Evolutionary conservation across 768 basidiomycete genomes (phyloP), one percentile per base, ranked within the genome.

Genomic region (Mycena amicta): DNA sequence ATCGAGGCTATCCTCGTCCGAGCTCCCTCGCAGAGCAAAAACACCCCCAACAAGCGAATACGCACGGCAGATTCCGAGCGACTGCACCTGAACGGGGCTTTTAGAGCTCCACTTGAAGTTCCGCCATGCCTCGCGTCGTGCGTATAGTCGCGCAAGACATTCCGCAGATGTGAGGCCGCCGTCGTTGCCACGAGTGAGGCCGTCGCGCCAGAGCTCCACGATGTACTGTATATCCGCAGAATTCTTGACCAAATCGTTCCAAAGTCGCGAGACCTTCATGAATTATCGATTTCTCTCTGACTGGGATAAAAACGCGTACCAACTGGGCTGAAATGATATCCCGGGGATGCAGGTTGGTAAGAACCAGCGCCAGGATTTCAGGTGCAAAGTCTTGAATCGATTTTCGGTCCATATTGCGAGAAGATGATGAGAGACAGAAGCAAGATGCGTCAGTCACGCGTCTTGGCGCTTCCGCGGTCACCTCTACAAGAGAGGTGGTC

Each of bases 141-240:
- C 5, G 22, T 20, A 15, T 8, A 62, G 22, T 1, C 15, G 50
- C n/a, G 29, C 29, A 8, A 61, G 25, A 1, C 23, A 49, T n/a
- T 53, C 55, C 8, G 55, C 33, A 29, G n/a, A 45, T 2, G 60
- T 25, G 15, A 39, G 50, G 1, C n/a, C 16, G n/a, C 50, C 39
- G 1, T 31, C 25, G 5, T 31, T 15, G 4, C 52, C 60, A 16
- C 23, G 30, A 2, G 49, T 15, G 33, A 61, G 28, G 2, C 60
- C 60, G 18, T 61, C 55, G 1, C 41, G 45, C 55, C 55, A 61
- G 12, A 61, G 52, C 30, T 61, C 55, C 20, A 57, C 29, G 1
- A 45, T 47, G 18, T 43, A 57, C n/a, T 53, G 55, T 11, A 60
- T 18, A 12, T 18, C 55, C 31, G 55, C 30, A 5, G 59, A 56